These are phyloP conservation scores for Penicillium lividum DNA, from an alignment of 495 filamentous ascomycete genomes.

Conservation along the genomic window DNA sequence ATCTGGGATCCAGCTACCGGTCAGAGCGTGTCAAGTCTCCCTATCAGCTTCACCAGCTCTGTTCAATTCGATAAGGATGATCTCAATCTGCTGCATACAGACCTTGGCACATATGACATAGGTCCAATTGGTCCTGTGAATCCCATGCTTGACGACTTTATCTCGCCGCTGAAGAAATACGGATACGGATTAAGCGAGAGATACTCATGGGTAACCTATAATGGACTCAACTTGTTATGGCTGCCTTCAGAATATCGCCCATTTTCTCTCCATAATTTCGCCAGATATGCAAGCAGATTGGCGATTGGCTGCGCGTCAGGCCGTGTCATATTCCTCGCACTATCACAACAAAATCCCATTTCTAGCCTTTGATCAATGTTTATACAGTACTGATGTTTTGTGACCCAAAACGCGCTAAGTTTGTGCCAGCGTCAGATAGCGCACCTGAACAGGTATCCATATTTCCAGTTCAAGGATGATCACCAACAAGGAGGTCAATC, in stretches of 20 bases:
- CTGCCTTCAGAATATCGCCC: slow-evolving; percentile 28
- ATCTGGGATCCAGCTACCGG: slow-evolving; percentile 8
- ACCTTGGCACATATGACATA: slow-evolving; percentile 9
- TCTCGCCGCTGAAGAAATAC: slow-evolving; percentile 3
- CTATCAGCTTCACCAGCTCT: neutral
- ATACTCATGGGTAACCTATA: slow-evolving; percentile 26
- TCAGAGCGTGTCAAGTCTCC: neutral
- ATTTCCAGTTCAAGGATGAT: too few relatives aligned
- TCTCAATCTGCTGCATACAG: slow-evolving; percentile 11
- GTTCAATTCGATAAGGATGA: slow-evolving; percentile 7
- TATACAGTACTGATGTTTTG: too few relatives aligned
- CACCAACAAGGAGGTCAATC: too few relatives aligned
- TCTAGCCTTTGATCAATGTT: neutral
- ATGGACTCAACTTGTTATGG: slow-evolving; percentile 21
- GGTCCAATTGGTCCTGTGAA: neutral
- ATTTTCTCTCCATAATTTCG: neutral
- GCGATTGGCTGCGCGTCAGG: slow-evolving; percentile 15
- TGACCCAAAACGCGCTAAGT: too few relatives aligned
- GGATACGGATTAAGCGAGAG: slow-evolving; percentile 16
- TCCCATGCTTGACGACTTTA: neutral
- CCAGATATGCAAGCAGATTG: slow-evolving; percentile 7
- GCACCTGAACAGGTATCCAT: too few relatives aligned
- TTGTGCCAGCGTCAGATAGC: too few relatives aligned
- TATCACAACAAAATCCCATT: slow-evolving; percentile 11
- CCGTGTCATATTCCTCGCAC: slow-evolving; percentile 14